Evolutionary conservation across 164 flowering plant genomes (phyloP), one percentile per base, ranked within the genome.

Genomic region (Chimonanthus praecox): DNA sequence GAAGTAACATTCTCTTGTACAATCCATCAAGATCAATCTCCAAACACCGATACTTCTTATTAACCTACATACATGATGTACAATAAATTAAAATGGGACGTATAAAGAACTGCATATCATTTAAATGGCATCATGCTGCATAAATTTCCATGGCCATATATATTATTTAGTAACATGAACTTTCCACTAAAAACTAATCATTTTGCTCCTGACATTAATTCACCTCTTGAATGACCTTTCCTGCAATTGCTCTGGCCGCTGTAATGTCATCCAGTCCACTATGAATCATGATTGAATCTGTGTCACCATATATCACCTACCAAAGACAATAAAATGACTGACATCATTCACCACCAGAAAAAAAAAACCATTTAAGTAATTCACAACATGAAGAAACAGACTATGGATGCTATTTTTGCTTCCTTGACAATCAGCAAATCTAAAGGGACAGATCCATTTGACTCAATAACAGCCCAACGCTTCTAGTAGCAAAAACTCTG

Each of bases 281-380:
- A 71, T 92, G 80, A 72, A 96, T 90, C 99, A 96, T 96, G 49
- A 96, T 96, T 71, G 99, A 96, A 85, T 96, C 99, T 33, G 99
- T 96, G 80, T 96, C 99, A 63, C 99, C 99, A 79, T 96, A 96
- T 15, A 96, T 89, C 61, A 96, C 99, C 99, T 96, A 85, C 73
- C 49, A 73, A 58, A 66, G 5, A 81, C 76, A 49, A 71, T 10
- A 67, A 76, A 20, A 10, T 78, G 68, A 33, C 1, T 33, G 33
- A 33, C 33, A 33, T 67, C 43, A 61, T 65, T 68, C 63, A 45
- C 18, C 51, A 58, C 44, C 68, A 13, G 66, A 33, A 11, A 2
- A 45, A 71, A 73, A 58, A 7, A 78, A 7, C 66, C 3, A 0
- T 51, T n/a, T 1, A 46, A 58, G 21, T 51, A 70, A 67, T 54